Evolutionary conservation across 176 grass and related monocot species (phyloP), one percentile per base, ranked within the genome.

Genomic region (Cymbopogon citratus): DNA sequence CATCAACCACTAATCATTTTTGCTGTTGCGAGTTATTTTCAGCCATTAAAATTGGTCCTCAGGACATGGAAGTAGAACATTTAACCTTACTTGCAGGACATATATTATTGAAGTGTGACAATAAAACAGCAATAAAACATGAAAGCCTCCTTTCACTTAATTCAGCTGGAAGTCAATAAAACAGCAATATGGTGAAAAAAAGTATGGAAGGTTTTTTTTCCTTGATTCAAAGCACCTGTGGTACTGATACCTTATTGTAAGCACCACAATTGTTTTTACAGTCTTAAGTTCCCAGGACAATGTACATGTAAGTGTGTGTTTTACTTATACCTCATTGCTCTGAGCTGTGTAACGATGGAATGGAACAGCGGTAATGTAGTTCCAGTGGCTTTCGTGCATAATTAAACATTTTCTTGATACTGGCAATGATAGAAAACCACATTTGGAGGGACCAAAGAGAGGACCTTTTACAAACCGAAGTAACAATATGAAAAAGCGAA

Each of bases 91-190:
- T 41, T 77, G 56, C 15, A 62, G 33, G 38, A 8, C 3, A 1
- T 23, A 38, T 79, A 69, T 46, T 12, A 23, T 49, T 45, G 0
- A 54, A 39, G 57, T 26, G 23, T 64, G 4, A 46, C 5, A 31
- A 45, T 12, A 78, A 63, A 10, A 49, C n/a, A n/a, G n/a, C n/a
- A n/a, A n/a, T n/a, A n/a, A n/a, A n/a, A n/a, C n/a, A n/a, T 0
- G 70, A 89, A 69, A 84, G 51, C 70, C 69, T 89, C 49, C 76
- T 84, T 33, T 61, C 82, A 25, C 39, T 80, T 63, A 63, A 80
- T 63, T 44, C 40, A 76, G 28, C 85, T 44, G 61, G 21, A 73
- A 57, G 12, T 35, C 38, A 44, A 24, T 66, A 26, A 78, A 78
- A 19, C 12, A 15, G 40, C 27, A 39, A 39, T 14, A n/a, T 71